These are phyloP conservation scores for Botrytis aclada DNA, from an alignment of 2,329 filamentous ascomycete genomes.

Conservation along the genomic window DNA sequence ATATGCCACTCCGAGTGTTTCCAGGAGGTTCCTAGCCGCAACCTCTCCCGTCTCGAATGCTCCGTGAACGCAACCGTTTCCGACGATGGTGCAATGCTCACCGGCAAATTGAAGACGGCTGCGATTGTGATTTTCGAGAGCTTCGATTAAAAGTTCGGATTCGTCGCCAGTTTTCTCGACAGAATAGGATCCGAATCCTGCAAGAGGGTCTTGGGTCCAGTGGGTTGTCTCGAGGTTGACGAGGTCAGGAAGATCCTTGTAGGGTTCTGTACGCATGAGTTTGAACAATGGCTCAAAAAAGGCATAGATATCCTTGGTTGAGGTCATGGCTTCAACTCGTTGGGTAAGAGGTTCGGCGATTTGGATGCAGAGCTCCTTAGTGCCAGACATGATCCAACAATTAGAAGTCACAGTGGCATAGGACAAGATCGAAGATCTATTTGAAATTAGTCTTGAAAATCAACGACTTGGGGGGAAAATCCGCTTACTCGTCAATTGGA, in stretches of 20 bases:
- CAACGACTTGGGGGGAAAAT: background rate
- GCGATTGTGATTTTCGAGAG: conserved; percentile 40
- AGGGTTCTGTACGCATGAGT: conserved; percentile 44
- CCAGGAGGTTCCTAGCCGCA: conserved; percentile 42
- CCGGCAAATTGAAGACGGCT: conserved; percentile 44
- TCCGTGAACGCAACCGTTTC: conserved; percentile 45
- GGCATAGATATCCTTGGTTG: conserved; percentile 39
- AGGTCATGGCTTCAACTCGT: conserved; percentile 44
- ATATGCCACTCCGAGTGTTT: conserved; percentile 39
- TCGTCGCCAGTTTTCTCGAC: conserved; percentile 46
- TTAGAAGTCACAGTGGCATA: conserved; percentile 45
- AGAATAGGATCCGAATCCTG: conserved; percentile 45
- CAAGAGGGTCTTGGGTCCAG: conserved; percentile 45
- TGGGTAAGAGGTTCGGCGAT: conserved; percentile 46
- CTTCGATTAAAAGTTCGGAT: conserved; percentile 39
- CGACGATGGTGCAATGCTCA: conserved; percentile 42
- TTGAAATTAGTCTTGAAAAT: background rate
- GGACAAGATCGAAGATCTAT: conserved; percentile 39
- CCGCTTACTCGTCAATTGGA: conserved; percentile 33
- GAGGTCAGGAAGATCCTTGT: conserved; percentile 43
- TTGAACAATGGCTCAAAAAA: conserved; percentile 47
- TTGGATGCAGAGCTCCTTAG: conserved; percentile 44
- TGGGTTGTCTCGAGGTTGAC: conserved; percentile 44
- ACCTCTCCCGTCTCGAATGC: conserved; percentile 45
- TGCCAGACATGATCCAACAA: conserved; percentile 44